Evolutionary conservation across 1,139 yeast species (phyloP).

Genomic region (Torulaspora pretoriensis): DNA sequence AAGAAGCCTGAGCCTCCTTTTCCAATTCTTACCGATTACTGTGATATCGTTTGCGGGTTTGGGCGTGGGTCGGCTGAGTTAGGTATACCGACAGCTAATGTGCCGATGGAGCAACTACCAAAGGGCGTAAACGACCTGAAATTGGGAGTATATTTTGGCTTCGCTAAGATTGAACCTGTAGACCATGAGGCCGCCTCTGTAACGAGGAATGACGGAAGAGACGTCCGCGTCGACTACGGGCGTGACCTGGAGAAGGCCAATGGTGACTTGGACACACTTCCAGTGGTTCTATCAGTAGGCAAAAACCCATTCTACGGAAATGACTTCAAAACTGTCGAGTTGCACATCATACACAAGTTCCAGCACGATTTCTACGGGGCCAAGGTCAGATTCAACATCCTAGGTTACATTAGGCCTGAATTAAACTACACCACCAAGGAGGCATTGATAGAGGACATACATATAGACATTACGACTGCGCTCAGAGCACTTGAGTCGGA

Average conservation of each 20-base stretch:
- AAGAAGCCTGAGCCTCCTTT: conserved; percentile 53
- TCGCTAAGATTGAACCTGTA: conserved; percentile 43
- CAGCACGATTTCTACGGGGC: conserved; percentile 77
- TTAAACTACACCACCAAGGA: conserved; percentile 81
- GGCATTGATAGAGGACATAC: conserved; percentile 80
- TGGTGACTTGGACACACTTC: conserved; percentile 46
- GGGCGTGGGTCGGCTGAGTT: conserved; percentile 93
- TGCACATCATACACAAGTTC: conserved; percentile 80
- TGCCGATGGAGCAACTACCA: conserved; percentile 56
- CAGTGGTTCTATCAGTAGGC: conserved; percentile 94
- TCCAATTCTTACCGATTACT: conserved; percentile 53
- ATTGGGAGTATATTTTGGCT: conserved; percentile 92
- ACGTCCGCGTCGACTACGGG: conserved; percentile 64
- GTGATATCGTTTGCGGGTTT: conserved; percentile 76
- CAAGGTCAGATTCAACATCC: conserved; percentile 55
- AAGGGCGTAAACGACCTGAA: conserved; percentile 44
- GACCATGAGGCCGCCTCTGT: conserved; percentile 21
- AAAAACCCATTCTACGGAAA: conserved; percentile 92
- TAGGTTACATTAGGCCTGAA: conserved; percentile 92
- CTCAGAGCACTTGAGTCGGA: conserved; percentile 40
- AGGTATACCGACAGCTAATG: conserved; percentile 94
- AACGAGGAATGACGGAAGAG: conserved; percentile 36
- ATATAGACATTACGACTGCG: conserved; percentile 72
- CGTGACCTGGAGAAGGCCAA: conserved; percentile 40
- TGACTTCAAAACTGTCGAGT: conserved; percentile 62